These are phyloP conservation scores for Anthostomella pinea DNA, from an alignment of 2,329 filamentous ascomycete genomes.

Conservation along the genomic window DNA sequence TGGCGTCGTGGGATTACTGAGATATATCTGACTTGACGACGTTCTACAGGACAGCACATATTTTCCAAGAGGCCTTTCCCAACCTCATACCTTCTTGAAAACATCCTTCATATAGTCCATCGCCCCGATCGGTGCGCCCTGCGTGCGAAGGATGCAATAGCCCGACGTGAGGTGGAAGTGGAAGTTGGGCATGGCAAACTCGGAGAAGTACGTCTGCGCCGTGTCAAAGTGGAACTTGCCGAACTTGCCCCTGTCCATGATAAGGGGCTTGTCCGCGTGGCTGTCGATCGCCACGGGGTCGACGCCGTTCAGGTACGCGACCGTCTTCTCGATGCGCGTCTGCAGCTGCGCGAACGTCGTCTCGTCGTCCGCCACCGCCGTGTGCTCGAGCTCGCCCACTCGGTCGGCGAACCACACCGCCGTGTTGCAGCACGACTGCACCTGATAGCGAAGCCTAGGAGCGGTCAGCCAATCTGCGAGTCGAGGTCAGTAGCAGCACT, in stretches of 20 bases:
- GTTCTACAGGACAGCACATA: too few relatives aligned
- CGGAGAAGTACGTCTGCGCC: slow-evolving; percentile 35
- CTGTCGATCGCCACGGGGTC: slow-evolving; percentile 41
- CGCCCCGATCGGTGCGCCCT: slow-evolving; percentile 54
- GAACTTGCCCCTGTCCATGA: slow-evolving; percentile 28
- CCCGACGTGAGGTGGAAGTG: slow-evolving; percentile 54
- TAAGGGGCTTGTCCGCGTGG: slow-evolving; percentile 38
- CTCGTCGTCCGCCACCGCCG: slow-evolving; percentile 29
- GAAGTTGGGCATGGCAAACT: slow-evolving; percentile 49
- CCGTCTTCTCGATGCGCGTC: slow-evolving; percentile 43
- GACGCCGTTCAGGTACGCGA: slow-evolving; percentile 43
- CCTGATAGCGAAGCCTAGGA: slow-evolving; percentile 10
- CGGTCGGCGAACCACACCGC: slow-evolving; percentile 16
- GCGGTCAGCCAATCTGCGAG: background rate
- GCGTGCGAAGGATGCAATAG: slow-evolving; percentile 50
- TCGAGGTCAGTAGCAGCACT: background rate
- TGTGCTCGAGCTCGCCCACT: slow-evolving; percentile 8
- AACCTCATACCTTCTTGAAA: slow-evolving; percentile 4
- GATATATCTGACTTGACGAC: too few relatives aligned
- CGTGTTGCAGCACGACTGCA: slow-evolving; percentile 15
- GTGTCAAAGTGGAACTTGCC: slow-evolving; percentile 15
- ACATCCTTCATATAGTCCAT: slow-evolving; percentile 40
- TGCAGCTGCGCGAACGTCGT: slow-evolving; percentile 48
- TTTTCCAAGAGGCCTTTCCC: too few relatives aligned
- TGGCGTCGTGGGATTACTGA: too few relatives aligned